Conservation (phyloP, 306 rosid species). For the Canavalia gladiata region DNA sequence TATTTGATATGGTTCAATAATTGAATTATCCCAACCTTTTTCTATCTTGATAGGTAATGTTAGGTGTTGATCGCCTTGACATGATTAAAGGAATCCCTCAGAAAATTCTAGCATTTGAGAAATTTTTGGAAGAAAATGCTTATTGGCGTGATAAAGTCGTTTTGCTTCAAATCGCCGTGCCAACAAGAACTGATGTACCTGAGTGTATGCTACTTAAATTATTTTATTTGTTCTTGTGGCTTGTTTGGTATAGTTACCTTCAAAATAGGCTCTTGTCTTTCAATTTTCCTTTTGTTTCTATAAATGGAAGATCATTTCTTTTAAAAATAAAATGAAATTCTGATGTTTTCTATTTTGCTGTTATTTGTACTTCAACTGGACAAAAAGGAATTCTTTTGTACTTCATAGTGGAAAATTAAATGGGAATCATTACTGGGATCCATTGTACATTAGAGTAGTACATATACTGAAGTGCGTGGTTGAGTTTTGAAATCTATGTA, state of each 20-base stretch:
- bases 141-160: slow-evolving; percentile 87
- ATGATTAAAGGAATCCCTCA: slow-evolving; percentile 98
- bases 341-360: neutral
- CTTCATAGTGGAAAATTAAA: neutral
- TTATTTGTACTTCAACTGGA: slow-evolving; percentile 6
- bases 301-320: slow-evolving; percentile 8
- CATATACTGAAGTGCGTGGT: neutral
- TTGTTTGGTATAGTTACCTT: slow-evolving; percentile 24
- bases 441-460: neutral
- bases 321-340: neutral
- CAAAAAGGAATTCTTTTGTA: neutral
- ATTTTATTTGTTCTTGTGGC: slow-evolving; percentile 40
- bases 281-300: slow-evolving; percentile 5
- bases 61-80: slow-evolving; percentile 96
- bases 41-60: slow-evolving; percentile 74
- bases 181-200: slow-evolving; percentile 95
- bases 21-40: neutral
- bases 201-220: slow-evolving; percentile 71
- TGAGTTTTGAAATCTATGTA: neutral
- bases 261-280: slow-evolving; percentile 34
- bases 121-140: slow-evolving; percentile 83
- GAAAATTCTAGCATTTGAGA: slow-evolving; percentile 91
- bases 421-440: neutral
- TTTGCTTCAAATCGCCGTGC: slow-evolving; percentile 93
- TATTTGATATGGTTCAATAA: too few relatives aligned